phyloP scores from a whole-genome alignment of 2,329 filamentous ascomycete species.

The Sarocladium strictum region DNA sequence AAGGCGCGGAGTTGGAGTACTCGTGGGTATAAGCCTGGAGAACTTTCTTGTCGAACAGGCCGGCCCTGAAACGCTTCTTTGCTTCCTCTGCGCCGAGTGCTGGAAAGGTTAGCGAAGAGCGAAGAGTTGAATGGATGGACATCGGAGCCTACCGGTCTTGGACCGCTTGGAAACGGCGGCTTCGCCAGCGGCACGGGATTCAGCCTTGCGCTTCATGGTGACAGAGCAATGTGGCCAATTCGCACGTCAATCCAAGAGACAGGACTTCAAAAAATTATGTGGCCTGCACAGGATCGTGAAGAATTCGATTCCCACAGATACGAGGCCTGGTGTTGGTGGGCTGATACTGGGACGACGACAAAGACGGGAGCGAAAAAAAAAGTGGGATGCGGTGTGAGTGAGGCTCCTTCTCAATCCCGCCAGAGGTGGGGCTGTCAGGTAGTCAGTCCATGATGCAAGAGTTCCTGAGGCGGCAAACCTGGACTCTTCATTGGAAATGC shows the following conservation, averaged over 20 bases:
- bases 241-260: not conserved
- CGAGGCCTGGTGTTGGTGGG: not conserved
- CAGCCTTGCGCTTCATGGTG: slow-evolving; percentile 56
- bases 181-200: slow-evolving; percentile 34
- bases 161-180: slow-evolving; percentile 42
- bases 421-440: not conserved
- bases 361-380: not conserved
- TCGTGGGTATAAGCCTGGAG: slow-evolving; percentile 53
- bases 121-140: slow-evolving; percentile 8
- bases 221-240: not conserved
- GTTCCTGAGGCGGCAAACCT: too few species aligned
- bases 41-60: slow-evolving; percentile 56
- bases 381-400: slow-evolving; percentile 1
- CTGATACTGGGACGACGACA: slow-evolving; percentile 2
- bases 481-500: not conserved
- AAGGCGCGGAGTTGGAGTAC: slow-evolving; percentile 63
- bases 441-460: too few species aligned
- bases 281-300: too few species aligned
- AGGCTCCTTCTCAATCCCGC: not conserved
- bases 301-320: too few species aligned
- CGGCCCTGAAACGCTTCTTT: slow-evolving; percentile 55
- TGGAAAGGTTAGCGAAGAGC: slow-evolving; percentile 17
- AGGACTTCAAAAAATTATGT: too few species aligned
- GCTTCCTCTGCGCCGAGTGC: slow-evolving; percentile 44
- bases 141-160: slow-evolving; percentile 36